Percentiles rank a stretch among this genome's conserved stretches.
Evolutionary conservation across 2,329 filamentous ascomycete species (phyloP).

Genomic region (Diaporthe eres): DNA sequence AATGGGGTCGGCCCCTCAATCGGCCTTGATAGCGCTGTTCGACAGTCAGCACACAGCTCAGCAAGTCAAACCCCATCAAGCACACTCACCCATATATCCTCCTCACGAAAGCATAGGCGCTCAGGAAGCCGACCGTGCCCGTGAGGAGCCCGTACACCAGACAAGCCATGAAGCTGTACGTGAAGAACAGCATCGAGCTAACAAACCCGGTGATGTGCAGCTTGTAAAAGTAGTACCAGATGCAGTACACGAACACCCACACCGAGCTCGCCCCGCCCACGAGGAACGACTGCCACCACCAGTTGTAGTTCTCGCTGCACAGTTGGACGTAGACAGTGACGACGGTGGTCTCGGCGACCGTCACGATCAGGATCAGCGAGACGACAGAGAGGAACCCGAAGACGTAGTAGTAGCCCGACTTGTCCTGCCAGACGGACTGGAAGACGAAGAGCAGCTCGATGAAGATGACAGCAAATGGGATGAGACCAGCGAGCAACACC

Average conservation of each 20-base stretch:
- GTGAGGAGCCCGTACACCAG: slow-evolving; percentile 84
- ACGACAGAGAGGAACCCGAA: slow-evolving; percentile 88
- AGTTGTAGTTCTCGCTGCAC: slow-evolving; percentile 88
- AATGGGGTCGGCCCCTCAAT: slow-evolving; percentile 50
- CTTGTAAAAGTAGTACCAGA: slow-evolving; percentile 87
- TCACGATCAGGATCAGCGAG: slow-evolving; percentile 78
- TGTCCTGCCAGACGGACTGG: slow-evolving; percentile 90
- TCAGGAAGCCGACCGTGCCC: slow-evolving; percentile 87
- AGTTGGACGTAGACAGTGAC: slow-evolving; percentile 87
- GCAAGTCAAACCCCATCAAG: too few species aligned
- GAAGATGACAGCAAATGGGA: slow-evolving; percentile 90
- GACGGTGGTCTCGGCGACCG: slow-evolving; percentile 86
- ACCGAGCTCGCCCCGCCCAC: slow-evolving; percentile 82
- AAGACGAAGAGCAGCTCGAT: slow-evolving; percentile 91
- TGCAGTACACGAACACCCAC: slow-evolving; percentile 87
- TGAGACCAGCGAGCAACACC: slow-evolving; percentile 79
- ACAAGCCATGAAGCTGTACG: slow-evolving; percentile 86
- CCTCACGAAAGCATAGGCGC: slow-evolving; percentile 86
- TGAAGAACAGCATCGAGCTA: slow-evolving; percentile 86
- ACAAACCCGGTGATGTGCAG: slow-evolving; percentile 86
- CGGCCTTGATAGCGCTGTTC: slow-evolving; percentile 65
- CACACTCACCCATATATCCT: slow-evolving; percentile 81
- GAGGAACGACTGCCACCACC: slow-evolving; percentile 93
- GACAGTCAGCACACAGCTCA: slow-evolving; percentile 40
- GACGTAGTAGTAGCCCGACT: slow-evolving; percentile 92